Evolutionary conservation across 1,139 yeast genomes (phyloP), one percentile per base, ranked within the genome.

Genomic region (Yamadazyma friedrichii): DNA sequence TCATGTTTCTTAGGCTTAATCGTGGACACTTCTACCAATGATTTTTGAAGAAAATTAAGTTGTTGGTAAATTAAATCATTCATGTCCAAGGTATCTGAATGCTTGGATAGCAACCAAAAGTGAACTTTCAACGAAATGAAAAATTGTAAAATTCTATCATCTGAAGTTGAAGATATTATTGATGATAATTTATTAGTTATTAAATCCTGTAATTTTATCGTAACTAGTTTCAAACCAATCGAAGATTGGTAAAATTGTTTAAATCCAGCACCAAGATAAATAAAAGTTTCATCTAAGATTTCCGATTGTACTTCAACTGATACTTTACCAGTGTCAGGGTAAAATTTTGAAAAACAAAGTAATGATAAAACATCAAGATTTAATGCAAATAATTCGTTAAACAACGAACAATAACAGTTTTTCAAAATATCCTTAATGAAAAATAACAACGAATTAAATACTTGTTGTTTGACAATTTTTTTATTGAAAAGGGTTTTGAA

Each of bases 371-470:
- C 49, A 40, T 71, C 78, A 3, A 70, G 44, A 11, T 59, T 48
- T 22, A 66, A 44, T 1, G 70, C 61, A 9, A 62, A 44, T 16
- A 70, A 42, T n/a, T 65, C 72, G 12, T 10, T 25, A 42, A 59
- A 64, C n/a, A 71, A 58, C 2, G 64, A 52, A 39, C 58, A 43
- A 46, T 65, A 69, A 43, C 76, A 67, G n/a, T 50, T 45, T 3
- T 49, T 45, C 26, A 58, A 42, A 5, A 69, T 46, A 3, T 52
- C 54, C 8, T 49, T 43, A 3, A 61, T 52, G 29, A 72, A 63
- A 0, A 38, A 40, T 2, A 59, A 31, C 2, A 70, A 48, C 3
- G 56, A 53, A 2, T 47, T 38, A 39, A 36, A 63, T 64, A 9
- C 56, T 49, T 40, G 55, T 55, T 2, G 64, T 39, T 36, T 64